Evolutionary conservation across 2,329 filamentous ascomycete species (phyloP), one percentile per base, ranked within the genome.

Genomic region (Pyricularia sp.): DNA sequence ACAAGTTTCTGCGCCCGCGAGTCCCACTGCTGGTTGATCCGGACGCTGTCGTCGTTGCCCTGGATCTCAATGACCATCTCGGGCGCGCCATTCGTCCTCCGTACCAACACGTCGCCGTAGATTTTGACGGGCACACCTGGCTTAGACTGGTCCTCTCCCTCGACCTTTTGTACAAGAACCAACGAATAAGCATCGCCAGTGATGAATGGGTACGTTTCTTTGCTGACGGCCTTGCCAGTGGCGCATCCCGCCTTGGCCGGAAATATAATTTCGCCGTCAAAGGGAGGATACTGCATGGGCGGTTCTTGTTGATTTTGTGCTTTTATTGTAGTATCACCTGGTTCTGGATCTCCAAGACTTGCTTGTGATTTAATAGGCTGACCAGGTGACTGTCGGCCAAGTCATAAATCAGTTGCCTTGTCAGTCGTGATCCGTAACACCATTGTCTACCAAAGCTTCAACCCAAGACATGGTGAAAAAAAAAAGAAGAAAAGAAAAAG

Each of bases 31-130:
- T 80, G 67, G 5, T 74, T 70, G n/a, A 81, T 71, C 2, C 71
- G 66, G 67, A 87, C 72, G 12, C 74, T 71, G 5, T 80, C 75
- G 71, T 84, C 77, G 71, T 85, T 86, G 68, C 80, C 79, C 30
- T 80, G 75, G 33, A 80, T 74, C 70, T 86, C 79, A 6, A 86
- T 66, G 1, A 82, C 78, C 50, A 86, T 72, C 2, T 73, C 76
- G 3, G 82, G 79, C 2, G 75, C 77, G 28, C 73, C 73, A 14
- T 76, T 73, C 58, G 72, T 76, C 64, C 74, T 79, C 72, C 82
- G 80, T 61, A 87, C 68, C 61, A 84, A 72, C 23, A 86, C 74
- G 28, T 82, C 77, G 65, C 85, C 85, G 14, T 72, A 78, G 65
- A 86, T 75, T 7, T 75, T 75, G 42, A 84, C 79, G 6, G 72